phyloP scores from a whole-genome alignment of 352 stramenopile species.

The Globisporangium polare region DNA sequence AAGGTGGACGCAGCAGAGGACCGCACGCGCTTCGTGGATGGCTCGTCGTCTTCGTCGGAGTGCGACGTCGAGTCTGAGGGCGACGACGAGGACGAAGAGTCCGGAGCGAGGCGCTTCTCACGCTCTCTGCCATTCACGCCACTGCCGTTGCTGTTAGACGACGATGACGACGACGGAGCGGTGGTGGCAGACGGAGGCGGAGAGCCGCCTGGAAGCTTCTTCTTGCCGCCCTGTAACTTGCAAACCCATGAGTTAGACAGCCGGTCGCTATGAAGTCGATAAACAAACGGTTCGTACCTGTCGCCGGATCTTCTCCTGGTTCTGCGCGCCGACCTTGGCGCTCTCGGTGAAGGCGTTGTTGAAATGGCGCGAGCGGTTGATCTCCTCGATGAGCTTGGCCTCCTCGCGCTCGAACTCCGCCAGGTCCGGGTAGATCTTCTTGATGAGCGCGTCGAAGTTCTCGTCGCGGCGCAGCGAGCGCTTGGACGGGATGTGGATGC shows the following conservation, averaged over 20 bases:
- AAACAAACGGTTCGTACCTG: constrained; percentile 27
- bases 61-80: constrained; percentile 13
- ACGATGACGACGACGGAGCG: not conserved
- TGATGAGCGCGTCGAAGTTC: constrained; percentile 86
- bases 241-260: not conserved
- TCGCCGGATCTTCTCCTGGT: constrained; percentile 59
- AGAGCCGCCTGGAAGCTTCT: constrained; percentile 8
- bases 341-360: constrained; percentile 80
- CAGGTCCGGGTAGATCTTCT: constrained; percentile 83
- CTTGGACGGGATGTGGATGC: constrained; percentile 87
- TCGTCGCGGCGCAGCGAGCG: constrained; percentile 75
- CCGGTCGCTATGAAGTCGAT: too few species aligned
- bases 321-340: constrained; percentile 63
- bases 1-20: not conserved
- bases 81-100: not conserved
- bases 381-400: constrained; percentile 73
- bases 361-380: constrained; percentile 77
- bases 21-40: constrained; percentile 4
- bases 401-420: constrained; percentile 76
- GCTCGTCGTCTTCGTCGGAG: constrained; percentile 3
- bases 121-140: not conserved
- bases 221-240: constrained; percentile 6
- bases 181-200: not conserved
- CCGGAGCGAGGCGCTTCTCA: not conserved
- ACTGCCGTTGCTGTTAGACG: not conserved